These are phyloP conservation scores for Scedosporium boydii DNA, from an alignment of 2,329 filamentous ascomycete genomes.

Conservation along the genomic window DNA sequence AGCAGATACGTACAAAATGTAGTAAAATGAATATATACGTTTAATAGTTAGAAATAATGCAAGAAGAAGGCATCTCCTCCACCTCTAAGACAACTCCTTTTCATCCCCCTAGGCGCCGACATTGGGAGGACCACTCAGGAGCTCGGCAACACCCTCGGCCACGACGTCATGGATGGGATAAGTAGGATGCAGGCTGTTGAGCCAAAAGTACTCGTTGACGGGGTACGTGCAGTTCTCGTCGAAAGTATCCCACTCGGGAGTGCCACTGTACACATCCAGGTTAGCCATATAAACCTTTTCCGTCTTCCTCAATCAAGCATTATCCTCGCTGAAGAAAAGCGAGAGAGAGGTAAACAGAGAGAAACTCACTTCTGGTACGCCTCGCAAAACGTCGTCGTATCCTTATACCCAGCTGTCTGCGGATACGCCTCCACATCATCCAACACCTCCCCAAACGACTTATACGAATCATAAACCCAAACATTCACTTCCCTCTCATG, in stretches of 20 bases:
- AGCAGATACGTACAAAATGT: too few species aligned
- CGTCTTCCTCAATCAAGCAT: not conserved
- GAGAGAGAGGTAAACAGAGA: not conserved
- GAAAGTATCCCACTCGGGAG: constrained; percentile 28
- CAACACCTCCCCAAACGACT: constrained; percentile 40
- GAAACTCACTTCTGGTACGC: constrained; percentile 42
- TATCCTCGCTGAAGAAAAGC: not conserved
- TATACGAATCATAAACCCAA: constrained; percentile 43
- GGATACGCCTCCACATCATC: constrained; percentile 37
- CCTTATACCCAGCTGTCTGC: constrained; percentile 42
- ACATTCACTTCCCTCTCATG: constrained; percentile 31
- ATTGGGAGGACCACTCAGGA: constrained; percentile 27
- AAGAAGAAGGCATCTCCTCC: not conserved
- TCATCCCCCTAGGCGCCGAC: constrained; percentile 10
- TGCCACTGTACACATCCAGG: constrained; percentile 26
- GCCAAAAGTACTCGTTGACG: constrained; percentile 56
- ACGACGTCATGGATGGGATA: constrained; percentile 52
- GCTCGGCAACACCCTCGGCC: constrained; percentile 35
- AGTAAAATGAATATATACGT: too few species aligned
- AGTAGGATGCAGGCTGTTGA: constrained; percentile 55
- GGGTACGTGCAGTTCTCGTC: constrained; percentile 37
- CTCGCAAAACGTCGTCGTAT: constrained; percentile 44
- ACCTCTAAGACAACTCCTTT: not conserved
- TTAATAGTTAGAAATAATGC: not conserved
- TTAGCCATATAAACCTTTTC: not conserved